Conservation (phyloP, 2,329 filamentous ascomycete species). For the Coniochaeta sp. region DNA sequence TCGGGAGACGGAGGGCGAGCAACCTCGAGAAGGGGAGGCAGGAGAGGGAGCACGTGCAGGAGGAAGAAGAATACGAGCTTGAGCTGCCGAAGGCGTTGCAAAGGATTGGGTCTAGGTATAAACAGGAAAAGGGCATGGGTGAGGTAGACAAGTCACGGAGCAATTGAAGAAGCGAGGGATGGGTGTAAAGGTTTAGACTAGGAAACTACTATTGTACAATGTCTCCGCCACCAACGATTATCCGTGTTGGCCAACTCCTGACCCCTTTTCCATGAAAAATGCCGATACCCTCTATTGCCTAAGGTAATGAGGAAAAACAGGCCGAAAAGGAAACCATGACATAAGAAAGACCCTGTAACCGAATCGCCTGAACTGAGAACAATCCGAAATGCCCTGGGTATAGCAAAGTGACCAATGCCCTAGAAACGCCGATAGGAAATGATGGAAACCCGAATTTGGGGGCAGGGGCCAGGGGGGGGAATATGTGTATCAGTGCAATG, state of each 20-base stretch:
- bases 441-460: not conserved
- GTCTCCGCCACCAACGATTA: not conserved
- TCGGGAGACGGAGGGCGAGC: not conserved
- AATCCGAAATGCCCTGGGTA: too few species aligned
- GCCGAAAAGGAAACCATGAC: too few species aligned
- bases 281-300: too few species aligned
- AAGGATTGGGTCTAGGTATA: slow-evolving; percentile 4
- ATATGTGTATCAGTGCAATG: not conserved
- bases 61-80: not conserved
- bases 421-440: not conserved
- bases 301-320: too few species aligned
- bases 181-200: not conserved
- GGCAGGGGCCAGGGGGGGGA: not conserved
- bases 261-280: too few species aligned
- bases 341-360: too few species aligned
- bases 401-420: too few species aligned
- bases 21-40: not conserved
- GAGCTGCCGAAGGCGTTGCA: slow-evolving; percentile 4
- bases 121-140: not conserved
- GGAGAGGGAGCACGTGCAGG: not conserved
- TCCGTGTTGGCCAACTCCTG: not conserved
- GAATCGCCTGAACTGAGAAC: too few species aligned
- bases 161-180: not conserved
- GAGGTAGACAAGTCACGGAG: not conserved
- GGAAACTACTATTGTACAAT: not conserved